Base-by-base conservation (phyloP, 2,329 filamentous ascomycete genomes). In the Aspergillus awamori region DNA sequence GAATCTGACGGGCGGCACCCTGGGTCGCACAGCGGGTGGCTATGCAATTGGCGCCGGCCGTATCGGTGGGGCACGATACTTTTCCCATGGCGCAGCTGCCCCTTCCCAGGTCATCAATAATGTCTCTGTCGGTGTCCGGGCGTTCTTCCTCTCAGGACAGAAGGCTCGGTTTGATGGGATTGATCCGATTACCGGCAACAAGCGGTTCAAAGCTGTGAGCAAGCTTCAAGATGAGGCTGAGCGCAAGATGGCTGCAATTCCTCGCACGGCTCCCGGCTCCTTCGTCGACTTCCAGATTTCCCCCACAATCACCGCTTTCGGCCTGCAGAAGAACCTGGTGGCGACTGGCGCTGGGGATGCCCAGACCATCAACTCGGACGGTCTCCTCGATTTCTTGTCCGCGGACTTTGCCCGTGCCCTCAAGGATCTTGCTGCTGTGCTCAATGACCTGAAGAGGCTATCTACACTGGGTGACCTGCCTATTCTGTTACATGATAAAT, bases 41-140 rank as follows among this genome's bases (percentile, higher is more conserved):
- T 99, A 99, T 65, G 80, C 91, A 41, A 79, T 84, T 59, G 91
- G 91, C 30, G 86, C 87, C 53, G 89, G 89, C 33, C 84, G 88
- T 51, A 76, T 86, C 61, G 87, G 90, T 67, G 91, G 89, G 48
- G 87, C 88, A 24, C 86, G 94, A 67, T 94, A 94, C 81, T 98
- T 98, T 79, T 96, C 92, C 1, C 93, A 97, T 78, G 86, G 88
- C 0, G 92, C 94, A 1, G 89, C 91, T 8, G 87, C 89, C 7
- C 93, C 92, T 41, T 92, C 93, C 1, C 92, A 98, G 75, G 92
- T 98, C 51, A 86, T 98, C 55, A 90, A 95, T 76, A 97, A 97
- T 77, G 94, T 97, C n/a, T 96, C 92, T 11, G 89, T 93, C 69
- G 95, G 93, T 5, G 89, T 98, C 71, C 88, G 95, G 57, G 93